A percentile compares a stretch with the other conserved stretches of the same genome.
These are phyloP conservation scores for Pythium graminicola DNA, from an alignment of 352 stramenopile genomes.

Conservation along the genomic window DNA sequence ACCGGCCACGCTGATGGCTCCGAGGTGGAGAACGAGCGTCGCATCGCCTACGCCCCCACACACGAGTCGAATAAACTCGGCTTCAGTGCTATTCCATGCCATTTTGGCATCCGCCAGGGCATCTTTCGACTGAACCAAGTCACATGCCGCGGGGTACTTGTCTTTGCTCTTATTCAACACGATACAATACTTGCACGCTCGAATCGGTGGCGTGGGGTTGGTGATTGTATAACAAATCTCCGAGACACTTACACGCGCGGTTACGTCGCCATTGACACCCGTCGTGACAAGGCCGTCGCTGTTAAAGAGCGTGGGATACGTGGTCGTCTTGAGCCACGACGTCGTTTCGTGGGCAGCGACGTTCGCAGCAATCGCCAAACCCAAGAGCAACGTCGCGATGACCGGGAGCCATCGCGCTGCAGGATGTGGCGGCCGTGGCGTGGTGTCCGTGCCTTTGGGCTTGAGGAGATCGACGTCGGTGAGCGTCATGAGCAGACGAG, in stretches of 20 bases:
- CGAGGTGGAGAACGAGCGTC: background rate
- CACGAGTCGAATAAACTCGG: slow-evolving; percentile 4
- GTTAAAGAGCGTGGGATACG: slow-evolving; percentile 7
- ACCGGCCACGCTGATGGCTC: background rate
- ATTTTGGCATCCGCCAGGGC: background rate
- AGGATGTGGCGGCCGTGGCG: background rate
- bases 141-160: background rate
- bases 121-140: background rate
- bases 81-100: background rate
- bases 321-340: slow-evolving; percentile 11
- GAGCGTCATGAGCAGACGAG: slow-evolving; percentile 4
- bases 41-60: slow-evolving; percentile 1
- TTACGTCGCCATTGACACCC: slow-evolving; percentile 5
- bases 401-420: slow-evolving; percentile 4
- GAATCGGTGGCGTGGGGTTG: background rate
- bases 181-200: slow-evolving; percentile 1
- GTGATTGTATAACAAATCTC: slow-evolving; percentile 8
- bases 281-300: background rate
- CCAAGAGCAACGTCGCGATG: slow-evolving; percentile 3
- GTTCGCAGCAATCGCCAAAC: background rate
- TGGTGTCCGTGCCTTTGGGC: background rate
- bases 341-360: background rate
- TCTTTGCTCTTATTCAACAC: background rate
- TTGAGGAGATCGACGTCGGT: slow-evolving; percentile 3
- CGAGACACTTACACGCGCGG: background rate